These are phyloP conservation scores for Lanmaoa rubissima DNA, from an alignment of 768 basidiomycete genomes.

Conservation along the genomic window DNA sequence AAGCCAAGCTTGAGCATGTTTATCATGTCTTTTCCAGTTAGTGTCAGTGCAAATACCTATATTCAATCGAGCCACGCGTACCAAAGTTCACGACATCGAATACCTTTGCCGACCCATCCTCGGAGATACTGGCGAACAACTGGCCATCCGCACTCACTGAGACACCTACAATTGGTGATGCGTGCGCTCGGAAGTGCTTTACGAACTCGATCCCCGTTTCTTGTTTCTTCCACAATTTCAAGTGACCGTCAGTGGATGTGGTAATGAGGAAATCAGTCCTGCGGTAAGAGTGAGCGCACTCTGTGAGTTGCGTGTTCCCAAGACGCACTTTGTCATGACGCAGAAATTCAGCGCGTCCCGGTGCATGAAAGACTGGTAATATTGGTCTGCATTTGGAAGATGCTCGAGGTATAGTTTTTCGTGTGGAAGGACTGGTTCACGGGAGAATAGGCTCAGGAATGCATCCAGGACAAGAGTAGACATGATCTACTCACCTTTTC, in stretches of 20 bases:
- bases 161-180: slow-evolving; percentile 73
- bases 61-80: slow-evolving; percentile 39
- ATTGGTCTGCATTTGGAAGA: slow-evolving; percentile 88
- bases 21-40: slow-evolving; percentile 79
- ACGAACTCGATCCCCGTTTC: slow-evolving; percentile 95
- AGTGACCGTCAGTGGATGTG: slow-evolving; percentile 90
- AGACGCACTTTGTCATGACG: slow-evolving; percentile 78
- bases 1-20: slow-evolving; percentile 93
- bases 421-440: slow-evolving; percentile 76
- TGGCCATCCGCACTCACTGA: slow-evolving; percentile 91
- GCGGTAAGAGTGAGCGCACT: slow-evolving; percentile 8
- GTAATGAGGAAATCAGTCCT: slow-evolving; percentile 95
- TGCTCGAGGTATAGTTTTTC: slow-evolving; percentile 92
- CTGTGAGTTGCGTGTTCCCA: no score
- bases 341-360: slow-evolving; percentile 87
- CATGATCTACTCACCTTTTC: slow-evolving; percentile 60
- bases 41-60: neutral
- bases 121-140: slow-evolving; percentile 87
- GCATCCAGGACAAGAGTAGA: neutral
- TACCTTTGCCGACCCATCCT: slow-evolving; percentile 90
- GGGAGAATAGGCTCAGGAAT: slow-evolving; percentile 9
- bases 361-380: slow-evolving; percentile 99
- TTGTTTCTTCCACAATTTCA: slow-evolving; percentile 99
- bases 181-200: slow-evolving; percentile 94
- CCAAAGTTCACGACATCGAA: slow-evolving; percentile 99